A percentile compares a stretch with the other conserved stretches of the same genome.
Evolutionary conservation across 2,329 filamentous ascomycete genomes (phyloP).

Genomic region (Epichloe gansuensis): DNA sequence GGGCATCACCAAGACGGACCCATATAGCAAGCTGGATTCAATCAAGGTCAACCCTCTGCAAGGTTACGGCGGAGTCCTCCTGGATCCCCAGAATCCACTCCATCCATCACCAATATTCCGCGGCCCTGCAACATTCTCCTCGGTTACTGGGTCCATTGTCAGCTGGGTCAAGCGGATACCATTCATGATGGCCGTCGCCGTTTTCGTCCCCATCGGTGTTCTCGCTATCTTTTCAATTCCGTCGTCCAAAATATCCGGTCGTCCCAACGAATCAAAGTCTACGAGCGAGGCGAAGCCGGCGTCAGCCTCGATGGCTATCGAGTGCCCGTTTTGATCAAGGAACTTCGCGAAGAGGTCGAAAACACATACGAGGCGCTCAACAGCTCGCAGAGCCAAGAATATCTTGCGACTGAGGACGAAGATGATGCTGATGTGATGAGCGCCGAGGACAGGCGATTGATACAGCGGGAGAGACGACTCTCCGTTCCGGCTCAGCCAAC

Average conservation of each 20-base stretch:
- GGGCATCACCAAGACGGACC: slow-evolving; percentile 62
- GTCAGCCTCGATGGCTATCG: slow-evolving; percentile 59
- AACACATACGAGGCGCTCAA: slow-evolving; percentile 64
- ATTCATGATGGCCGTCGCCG: slow-evolving; percentile 46
- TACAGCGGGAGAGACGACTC: slow-evolving; percentile 28
- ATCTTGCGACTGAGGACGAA: slow-evolving; percentile 46
- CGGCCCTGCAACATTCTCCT: slow-evolving; percentile 17
- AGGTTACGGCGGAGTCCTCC: slow-evolving; percentile 61
- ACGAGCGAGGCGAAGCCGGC: slow-evolving; percentile 58
- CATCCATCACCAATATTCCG: slow-evolving; percentile 28
- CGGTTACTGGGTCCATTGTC: slow-evolving; percentile 18
- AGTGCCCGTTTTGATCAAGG: slow-evolving; percentile 62
- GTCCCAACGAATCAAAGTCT: slow-evolving; percentile 58
- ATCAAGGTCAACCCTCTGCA: slow-evolving; percentile 60
- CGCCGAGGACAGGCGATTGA: slow-evolving; percentile 26
- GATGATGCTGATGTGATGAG: slow-evolving; percentile 25
- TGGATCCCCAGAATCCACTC: slow-evolving; percentile 55
- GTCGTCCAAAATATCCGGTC: slow-evolving; percentile 66
- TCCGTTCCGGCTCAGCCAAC: slow-evolving; percentile 45
- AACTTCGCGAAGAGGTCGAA: slow-evolving; percentile 64
- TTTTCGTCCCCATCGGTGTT: slow-evolving; percentile 64
- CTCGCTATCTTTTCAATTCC: slow-evolving; percentile 64
- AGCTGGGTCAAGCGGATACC: slow-evolving; percentile 42
- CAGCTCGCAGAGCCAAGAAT: slow-evolving; percentile 55
- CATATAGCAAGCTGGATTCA: slow-evolving; percentile 54